phyloP scores from a whole-genome alignment of 2,329 filamentous ascomycete genomes.

The Fusarium brevicatenulatum region DNA sequence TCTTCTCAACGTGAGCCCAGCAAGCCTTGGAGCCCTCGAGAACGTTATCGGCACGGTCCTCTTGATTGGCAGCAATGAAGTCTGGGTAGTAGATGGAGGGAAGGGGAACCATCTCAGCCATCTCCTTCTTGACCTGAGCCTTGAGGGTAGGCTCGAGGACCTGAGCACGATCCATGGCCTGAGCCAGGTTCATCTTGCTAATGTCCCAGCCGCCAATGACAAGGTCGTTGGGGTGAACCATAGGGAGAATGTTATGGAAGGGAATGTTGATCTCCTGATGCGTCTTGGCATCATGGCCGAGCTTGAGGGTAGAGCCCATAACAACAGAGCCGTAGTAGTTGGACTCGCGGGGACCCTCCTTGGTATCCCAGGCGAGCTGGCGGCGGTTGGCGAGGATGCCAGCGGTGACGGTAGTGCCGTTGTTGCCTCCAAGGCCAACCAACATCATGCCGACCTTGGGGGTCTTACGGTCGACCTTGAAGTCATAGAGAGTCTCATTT shows the following conservation, averaged over 20 bases:
- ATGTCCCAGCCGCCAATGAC: constrained; percentile 98
- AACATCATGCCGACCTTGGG: constrained; percentile 97
- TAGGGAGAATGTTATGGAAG: constrained; percentile 92
- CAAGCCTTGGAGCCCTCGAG: constrained; percentile 85
- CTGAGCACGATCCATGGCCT: constrained; percentile 93
- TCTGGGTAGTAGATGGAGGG: constrained; percentile 98
- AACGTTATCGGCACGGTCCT: constrained; percentile 93
- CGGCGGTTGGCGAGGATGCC: constrained; percentile 96
- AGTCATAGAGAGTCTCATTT: constrained; percentile 91
- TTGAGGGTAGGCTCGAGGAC: constrained; percentile 97
- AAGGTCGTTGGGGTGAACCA: constrained; percentile 97
- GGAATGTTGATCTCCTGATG: constrained; percentile 94
- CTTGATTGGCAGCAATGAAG: constrained; percentile 99
- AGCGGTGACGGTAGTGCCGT: constrained; percentile 95
- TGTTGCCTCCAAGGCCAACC: constrained; percentile 98
- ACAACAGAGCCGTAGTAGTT: constrained; percentile 99
- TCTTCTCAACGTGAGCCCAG: constrained; percentile 88
- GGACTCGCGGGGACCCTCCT: constrained; percentile 83
- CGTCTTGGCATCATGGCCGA: constrained; percentile 86
- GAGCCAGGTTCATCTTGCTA: constrained; percentile 86
- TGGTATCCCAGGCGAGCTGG: constrained; percentile 89
- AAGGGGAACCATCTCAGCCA: constrained; percentile 86
- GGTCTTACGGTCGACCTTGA: constrained; percentile 95
- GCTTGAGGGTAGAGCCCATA: constrained; percentile 97
- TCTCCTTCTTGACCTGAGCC: constrained; percentile 88